phyloP scores from a whole-genome alignment of 768 basidiomycete genomes.

The Suillus ampliporus region DNA sequence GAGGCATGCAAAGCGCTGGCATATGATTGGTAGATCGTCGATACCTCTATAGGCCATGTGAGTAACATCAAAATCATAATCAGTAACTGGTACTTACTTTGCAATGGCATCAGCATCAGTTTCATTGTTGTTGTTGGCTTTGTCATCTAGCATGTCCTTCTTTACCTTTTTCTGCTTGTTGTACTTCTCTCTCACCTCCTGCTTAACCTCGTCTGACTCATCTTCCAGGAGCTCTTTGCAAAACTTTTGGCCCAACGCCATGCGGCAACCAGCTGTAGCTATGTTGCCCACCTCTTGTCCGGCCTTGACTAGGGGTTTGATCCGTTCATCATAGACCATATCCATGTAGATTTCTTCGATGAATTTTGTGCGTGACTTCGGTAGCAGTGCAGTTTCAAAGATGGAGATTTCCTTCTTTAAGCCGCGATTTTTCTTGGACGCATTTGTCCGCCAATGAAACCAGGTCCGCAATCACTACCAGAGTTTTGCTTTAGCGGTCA shows the following conservation, averaged over 20 bases:
- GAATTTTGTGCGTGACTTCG: no score
- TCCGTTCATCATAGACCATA: not conserved
- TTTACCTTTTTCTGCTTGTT: constrained; percentile 4
- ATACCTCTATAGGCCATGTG: constrained; percentile 4
- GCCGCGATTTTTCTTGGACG: no score
- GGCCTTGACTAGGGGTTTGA: constrained; percentile 7
- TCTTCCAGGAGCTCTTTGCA: constrained; percentile 9
- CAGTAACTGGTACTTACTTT: constrained; percentile 2
- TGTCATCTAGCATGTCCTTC: not conserved
- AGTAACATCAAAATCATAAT: not conserved
- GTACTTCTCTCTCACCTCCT: constrained; percentile 7
- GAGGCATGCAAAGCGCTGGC: not conserved
- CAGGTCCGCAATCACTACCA: no score
- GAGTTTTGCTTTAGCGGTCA: no score
- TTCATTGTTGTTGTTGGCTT: not conserved
- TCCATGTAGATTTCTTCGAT: not conserved
- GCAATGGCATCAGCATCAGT: not conserved
- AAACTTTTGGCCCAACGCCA: not conserved
- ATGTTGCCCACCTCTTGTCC: constrained; percentile 7
- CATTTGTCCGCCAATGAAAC: no score
- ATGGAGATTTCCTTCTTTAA: no score
- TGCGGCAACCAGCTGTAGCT: not conserved
- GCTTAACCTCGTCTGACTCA: not conserved
- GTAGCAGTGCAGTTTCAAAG: no score
- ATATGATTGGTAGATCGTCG: constrained; percentile 5